These are phyloP conservation scores for Russula vinacea DNA, from an alignment of 768 basidiomycete genomes.

Conservation along the genomic window DNA sequence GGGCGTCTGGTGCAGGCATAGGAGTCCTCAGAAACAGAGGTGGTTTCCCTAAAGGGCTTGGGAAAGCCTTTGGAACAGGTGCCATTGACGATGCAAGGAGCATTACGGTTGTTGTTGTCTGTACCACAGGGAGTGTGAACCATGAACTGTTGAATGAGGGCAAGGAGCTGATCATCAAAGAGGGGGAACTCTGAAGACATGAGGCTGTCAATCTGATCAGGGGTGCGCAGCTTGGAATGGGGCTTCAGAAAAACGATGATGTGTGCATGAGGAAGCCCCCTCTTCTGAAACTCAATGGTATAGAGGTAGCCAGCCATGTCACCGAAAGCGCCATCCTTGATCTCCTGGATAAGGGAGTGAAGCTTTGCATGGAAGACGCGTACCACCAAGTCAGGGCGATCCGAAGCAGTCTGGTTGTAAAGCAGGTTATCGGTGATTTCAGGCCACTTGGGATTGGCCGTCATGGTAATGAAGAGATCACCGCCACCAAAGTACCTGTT, in stretches of 20 bases:
- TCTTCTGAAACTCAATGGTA: slow-evolving; percentile 1
- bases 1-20: slow-evolving; percentile 36
- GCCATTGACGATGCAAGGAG: slow-evolving; percentile 11
- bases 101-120: not conserved
- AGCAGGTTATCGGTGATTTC: slow-evolving; percentile 25
- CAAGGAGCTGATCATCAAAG: not conserved
- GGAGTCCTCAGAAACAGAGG: slow-evolving; percentile 35
- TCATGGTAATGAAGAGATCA: slow-evolving; percentile 43
- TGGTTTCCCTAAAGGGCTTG: too few relatives aligned
- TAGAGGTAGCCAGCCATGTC: not conserved
- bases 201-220: not conserved
- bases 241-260: not conserved
- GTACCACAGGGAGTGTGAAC: not conserved
- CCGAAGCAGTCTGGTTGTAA: slow-evolving; percentile 32
- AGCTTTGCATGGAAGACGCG: not conserved
- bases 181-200: not conserved
- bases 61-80: too few relatives aligned
- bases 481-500: not conserved
- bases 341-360: not conserved
- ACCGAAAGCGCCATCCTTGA: not conserved
- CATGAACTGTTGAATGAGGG: not conserved
- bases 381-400: not conserved
- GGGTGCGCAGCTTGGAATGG: not conserved
- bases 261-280: slow-evolving; percentile 1
- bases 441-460: slow-evolving; percentile 50